Conservation (phyloP, 116 monocot genomes). For the Iris pallida region DNA sequence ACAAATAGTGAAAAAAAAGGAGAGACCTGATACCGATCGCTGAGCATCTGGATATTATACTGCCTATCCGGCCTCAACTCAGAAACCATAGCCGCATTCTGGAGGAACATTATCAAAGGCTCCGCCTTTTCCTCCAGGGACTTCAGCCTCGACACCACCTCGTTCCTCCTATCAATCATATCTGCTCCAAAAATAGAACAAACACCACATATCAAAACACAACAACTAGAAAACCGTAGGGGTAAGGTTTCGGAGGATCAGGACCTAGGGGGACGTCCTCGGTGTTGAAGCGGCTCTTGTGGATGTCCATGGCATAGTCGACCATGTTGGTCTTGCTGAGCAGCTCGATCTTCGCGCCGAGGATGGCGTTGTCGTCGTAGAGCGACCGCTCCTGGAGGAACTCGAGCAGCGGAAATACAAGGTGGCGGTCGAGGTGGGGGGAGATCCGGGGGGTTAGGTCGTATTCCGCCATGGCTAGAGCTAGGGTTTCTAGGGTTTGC, state of each 20-base stretch:
- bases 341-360: conserved; percentile 89
- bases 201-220: not conserved
- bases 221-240: not conserved
- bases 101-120: conserved; percentile 79
- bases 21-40: conserved; percentile 71
- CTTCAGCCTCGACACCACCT: conserved; percentile 74
- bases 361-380: conserved; percentile 79
- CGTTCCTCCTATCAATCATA: conserved; percentile 70
- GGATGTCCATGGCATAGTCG: conserved; percentile 98
- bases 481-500: conserved; percentile 8
- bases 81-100: conserved; percentile 65
- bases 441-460: conserved; percentile 83
- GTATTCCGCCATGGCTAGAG: conserved; percentile 36
- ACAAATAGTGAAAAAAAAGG: not conserved
- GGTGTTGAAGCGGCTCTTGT: conserved; percentile 83
- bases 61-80: conserved; percentile 84
- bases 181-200: conserved; percentile 26
- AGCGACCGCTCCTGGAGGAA: conserved; percentile 86
- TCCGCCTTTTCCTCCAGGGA: conserved; percentile 81
- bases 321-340: conserved; percentile 94
- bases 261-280: conserved; percentile 87
- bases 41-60: conserved; percentile 89
- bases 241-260: not conserved
- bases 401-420: conserved; percentile 88
- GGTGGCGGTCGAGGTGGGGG: conserved; percentile 80